These are phyloP conservation scores for Pseudodiploospora longispora DNA, from an alignment of 2,329 filamentous ascomycete species.

Conservation along the genomic window DNA sequence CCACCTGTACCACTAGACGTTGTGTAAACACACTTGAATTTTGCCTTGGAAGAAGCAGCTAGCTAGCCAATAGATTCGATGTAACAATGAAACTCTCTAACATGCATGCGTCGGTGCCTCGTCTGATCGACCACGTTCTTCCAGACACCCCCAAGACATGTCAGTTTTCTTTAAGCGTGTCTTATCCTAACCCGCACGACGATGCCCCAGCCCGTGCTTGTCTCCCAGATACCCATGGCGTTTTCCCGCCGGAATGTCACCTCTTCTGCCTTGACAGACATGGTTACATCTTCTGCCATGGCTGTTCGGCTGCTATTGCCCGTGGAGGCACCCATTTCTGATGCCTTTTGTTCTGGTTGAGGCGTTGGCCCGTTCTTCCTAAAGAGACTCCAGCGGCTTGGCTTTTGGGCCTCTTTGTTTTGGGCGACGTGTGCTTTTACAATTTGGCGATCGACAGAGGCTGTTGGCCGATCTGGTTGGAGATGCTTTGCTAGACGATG, in stretches of 20 bases:
- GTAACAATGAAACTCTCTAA: not conserved
- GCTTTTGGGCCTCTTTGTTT: constrained; percentile 25
- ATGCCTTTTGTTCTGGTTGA: not conserved
- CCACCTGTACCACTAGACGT: too few relatives aligned
- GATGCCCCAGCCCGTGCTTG: constrained; percentile 40
- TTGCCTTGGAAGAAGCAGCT: too few relatives aligned
- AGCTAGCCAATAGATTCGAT: not conserved
- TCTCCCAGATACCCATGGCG: constrained; percentile 44
- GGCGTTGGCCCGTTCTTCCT: constrained; percentile 14
- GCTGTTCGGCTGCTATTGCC: not conserved
- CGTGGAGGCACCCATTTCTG: not conserved
- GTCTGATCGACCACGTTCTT: not conserved
- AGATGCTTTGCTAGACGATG: constrained; percentile 35
- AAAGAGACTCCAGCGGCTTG: constrained; percentile 26
- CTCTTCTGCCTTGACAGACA: constrained; percentile 37
- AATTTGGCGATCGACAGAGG: constrained; percentile 16
- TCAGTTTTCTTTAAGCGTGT: not conserved
- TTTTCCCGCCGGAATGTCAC: constrained; percentile 44
- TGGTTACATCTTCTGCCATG: constrained; percentile 21
- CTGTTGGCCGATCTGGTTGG: constrained; percentile 23
- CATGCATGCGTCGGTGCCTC: not conserved
- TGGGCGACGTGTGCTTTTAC: constrained; percentile 21
- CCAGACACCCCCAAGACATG: not conserved
- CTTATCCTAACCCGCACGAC: constrained; percentile 31
- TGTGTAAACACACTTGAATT: too few relatives aligned